phyloP scores from a whole-genome alignment of 2,329 filamentous ascomycete species.

The Arthrobotrys entomopaga region DNA sequence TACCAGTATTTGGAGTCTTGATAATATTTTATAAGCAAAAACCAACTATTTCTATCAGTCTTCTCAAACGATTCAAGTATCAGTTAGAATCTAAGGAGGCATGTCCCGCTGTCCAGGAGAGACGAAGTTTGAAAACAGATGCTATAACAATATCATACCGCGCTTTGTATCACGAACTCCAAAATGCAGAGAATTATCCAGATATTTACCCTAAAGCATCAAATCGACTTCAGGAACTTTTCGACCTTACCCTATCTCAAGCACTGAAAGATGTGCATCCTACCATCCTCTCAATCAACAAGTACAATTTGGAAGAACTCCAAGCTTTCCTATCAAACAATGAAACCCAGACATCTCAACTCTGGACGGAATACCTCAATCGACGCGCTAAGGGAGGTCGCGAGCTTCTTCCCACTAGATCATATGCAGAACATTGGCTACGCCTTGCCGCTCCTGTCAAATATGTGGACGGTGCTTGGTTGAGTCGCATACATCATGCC shows the following conservation, averaged over 20 bases:
- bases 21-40: background rate
- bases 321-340: slow-evolving; percentile 60
- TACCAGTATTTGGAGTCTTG: background rate
- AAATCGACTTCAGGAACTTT: slow-evolving; percentile 2
- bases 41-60: background rate
- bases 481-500: slow-evolving; percentile 64
- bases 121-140: background rate
- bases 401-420: slow-evolving; percentile 61
- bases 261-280: slow-evolving; percentile 28
- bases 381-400: slow-evolving; percentile 60
- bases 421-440: slow-evolving; percentile 63
- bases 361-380: slow-evolving; percentile 61
- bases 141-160: slow-evolving; percentile 8
- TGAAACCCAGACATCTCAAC: slow-evolving; percentile 59
- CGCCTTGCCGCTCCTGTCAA: slow-evolving; percentile 64
- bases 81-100: too few species aligned
- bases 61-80: background rate
- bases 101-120: background rate
- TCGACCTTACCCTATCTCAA: slow-evolving; percentile 32
- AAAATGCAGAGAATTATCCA: slow-evolving; percentile 21
- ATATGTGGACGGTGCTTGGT: slow-evolving; percentile 66
- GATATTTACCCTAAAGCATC: background rate
- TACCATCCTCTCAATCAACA: slow-evolving; percentile 60
- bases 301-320: slow-evolving; percentile 60
- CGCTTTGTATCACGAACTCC: slow-evolving; percentile 22